phyloP scores from a whole-genome alignment of 2,329 filamentous ascomycete species.

The Ceratocystis diversiconidia region DNA sequence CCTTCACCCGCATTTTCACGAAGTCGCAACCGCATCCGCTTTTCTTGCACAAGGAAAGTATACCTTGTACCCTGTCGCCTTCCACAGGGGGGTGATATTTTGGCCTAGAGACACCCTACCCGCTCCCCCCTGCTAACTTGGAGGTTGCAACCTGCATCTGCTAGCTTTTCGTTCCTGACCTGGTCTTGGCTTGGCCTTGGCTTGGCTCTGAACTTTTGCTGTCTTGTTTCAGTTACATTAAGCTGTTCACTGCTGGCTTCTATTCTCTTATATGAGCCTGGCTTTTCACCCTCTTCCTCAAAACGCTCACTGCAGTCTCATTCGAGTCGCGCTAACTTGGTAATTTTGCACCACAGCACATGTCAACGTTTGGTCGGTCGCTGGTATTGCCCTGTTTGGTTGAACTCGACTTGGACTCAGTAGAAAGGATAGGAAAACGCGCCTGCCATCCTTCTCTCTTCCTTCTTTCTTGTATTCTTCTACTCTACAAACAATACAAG shows the following conservation, averaged over 20 bases:
- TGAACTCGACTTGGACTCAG: background rate
- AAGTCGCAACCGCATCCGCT: background rate
- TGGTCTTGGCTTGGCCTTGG: background rate
- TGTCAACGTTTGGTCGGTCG: background rate
- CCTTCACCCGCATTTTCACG: background rate
- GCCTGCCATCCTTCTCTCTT: background rate
- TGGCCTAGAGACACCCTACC: background rate
- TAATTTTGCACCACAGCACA: background rate
- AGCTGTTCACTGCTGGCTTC: background rate
- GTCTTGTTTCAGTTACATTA: constrained; percentile 3
- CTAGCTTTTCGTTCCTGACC: constrained; percentile 9
- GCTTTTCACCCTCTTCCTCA: background rate
- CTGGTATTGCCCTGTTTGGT: background rate
- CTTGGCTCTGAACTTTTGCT: background rate
- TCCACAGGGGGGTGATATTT: background rate
- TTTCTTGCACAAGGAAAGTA: background rate
- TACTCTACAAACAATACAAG: background rate
- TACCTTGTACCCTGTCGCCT: background rate
- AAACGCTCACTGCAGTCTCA: background rate
- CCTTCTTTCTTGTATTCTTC: background rate
- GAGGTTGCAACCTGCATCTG: constrained; percentile 4
- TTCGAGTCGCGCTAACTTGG: background rate
- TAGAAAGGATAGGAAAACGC: background rate
- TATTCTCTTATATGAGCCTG: background rate
- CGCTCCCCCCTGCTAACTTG: background rate